phyloP scores from a whole-genome alignment of 305 asterid genomes.

The Striga hermonthica region DNA sequence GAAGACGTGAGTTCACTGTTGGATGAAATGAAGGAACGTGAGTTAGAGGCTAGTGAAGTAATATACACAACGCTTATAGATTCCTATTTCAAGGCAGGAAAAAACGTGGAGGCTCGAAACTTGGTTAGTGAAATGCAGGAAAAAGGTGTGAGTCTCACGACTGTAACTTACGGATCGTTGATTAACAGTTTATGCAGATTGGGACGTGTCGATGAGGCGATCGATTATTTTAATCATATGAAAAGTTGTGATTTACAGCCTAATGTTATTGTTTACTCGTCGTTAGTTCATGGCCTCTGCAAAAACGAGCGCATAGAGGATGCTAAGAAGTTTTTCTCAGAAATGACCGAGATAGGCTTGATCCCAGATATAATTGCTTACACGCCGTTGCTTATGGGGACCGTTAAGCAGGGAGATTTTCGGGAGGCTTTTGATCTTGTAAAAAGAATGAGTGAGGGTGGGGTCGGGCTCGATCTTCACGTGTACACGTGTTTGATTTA shows the following conservation, averaged over 20 bases:
- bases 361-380: constrained; percentile 63
- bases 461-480: constrained; percentile 71
- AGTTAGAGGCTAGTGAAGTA: constrained; percentile 54
- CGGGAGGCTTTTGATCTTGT: constrained; percentile 65
- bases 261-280: constrained; percentile 64
- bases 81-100: constrained; percentile 75
- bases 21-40: constrained; percentile 63
- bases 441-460: constrained; percentile 55
- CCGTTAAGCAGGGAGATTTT: constrained; percentile 58
- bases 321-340: constrained; percentile 58
- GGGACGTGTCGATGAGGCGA: constrained; percentile 71
- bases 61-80: constrained; percentile 68
- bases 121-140: constrained; percentile 68
- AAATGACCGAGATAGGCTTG: constrained; percentile 63
- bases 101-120: constrained; percentile 56
- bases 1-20: constrained; percentile 58
- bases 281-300: constrained; percentile 73
- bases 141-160: constrained; percentile 53
- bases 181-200: constrained; percentile 71
- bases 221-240: constrained; percentile 50
- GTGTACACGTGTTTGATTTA: constrained; percentile 70
- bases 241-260: constrained; percentile 55
- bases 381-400: constrained; percentile 70
- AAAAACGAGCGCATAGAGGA: constrained; percentile 50
- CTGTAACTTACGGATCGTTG: constrained; percentile 57